These are phyloP conservation scores for Fusarium pseudocircinatum DNA, from an alignment of 2,329 filamentous ascomycete genomes.

Conservation along the genomic window DNA sequence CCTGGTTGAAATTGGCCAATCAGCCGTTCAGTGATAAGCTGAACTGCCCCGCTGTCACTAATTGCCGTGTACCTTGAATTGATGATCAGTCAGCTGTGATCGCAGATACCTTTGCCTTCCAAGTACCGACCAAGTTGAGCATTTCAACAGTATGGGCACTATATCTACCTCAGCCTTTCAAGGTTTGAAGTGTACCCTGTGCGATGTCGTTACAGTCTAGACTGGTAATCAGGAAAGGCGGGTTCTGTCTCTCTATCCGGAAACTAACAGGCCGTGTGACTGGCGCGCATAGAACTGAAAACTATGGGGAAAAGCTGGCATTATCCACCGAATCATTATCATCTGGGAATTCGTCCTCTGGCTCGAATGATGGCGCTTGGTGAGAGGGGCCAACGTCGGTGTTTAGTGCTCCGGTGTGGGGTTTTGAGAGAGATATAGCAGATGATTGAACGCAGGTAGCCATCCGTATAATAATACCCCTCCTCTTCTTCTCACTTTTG, in stretches of 20 bases:
- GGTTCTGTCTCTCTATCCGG: too few relatives aligned
- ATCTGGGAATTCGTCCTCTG: background rate
- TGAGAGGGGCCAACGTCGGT: slow-evolving; percentile 1
- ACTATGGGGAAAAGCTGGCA: background rate
- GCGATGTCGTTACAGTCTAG: background rate
- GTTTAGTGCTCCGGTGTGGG: slow-evolving; percentile 20
- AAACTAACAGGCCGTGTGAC: background rate
- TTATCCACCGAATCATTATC: background rate
- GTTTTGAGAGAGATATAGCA: background rate
- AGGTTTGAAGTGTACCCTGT: background rate
- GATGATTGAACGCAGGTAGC: background rate
- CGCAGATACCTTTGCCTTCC: background rate
- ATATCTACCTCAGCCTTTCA: background rate
- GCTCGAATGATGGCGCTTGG: background rate
- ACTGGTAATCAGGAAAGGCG: background rate
- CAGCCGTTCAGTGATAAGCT: background rate
- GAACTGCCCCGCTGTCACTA: background rate
- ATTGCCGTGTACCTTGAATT: background rate
- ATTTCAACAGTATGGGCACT: background rate
- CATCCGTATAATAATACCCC: slow-evolving; percentile 6
- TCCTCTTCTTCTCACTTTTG: slow-evolving; percentile 3
- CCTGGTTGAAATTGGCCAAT: background rate
- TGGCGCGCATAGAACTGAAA: slow-evolving; percentile 1
- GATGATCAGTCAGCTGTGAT: background rate
- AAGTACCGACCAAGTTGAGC: background rate